Evolutionary conservation across 2,329 filamentous ascomycete species (phyloP).

Genomic region (Botrytis byssoidea): DNA sequence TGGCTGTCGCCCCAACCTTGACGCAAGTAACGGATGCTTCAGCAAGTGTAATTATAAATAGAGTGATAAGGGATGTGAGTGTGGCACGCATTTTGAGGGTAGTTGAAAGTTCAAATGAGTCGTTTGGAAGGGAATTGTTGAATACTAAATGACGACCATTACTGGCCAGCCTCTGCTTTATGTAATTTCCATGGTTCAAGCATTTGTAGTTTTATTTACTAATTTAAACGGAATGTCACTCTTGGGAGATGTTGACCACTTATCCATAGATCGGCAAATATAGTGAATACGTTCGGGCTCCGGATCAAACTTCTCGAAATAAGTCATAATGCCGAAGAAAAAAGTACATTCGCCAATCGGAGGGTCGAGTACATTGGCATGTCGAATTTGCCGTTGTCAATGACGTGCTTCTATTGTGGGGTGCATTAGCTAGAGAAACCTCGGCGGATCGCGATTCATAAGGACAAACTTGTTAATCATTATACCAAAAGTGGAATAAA

Average conservation of each 20-base stretch:
- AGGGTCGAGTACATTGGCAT: neutral
- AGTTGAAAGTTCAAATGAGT: neutral
- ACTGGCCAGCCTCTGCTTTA: neutral
- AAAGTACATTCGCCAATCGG: neutral
- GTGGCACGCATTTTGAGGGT: neutral
- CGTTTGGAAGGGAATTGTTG: neutral
- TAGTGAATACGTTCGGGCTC: neutral
- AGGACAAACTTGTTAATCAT: neutral
- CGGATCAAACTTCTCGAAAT: neutral
- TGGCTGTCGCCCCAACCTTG: constrained; percentile 43
- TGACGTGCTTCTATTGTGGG: constrained; percentile 14
- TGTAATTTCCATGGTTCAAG: neutral
- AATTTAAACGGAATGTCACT: neutral
- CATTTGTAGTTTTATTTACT: neutral
- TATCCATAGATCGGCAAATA: neutral
- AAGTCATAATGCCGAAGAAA: neutral
- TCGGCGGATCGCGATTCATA: neutral
- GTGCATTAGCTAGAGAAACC: neutral
- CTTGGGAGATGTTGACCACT: too few relatives aligned
- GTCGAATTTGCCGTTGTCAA: neutral
- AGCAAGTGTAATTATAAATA: neutral
- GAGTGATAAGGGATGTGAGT: neutral
- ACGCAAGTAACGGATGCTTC: constrained; percentile 42
- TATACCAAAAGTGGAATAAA: neutral
- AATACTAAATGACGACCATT: too few relatives aligned